Conservation (phyloP, 2,329 filamentous ascomycete species). For the Plenodomus lindquistii region DNA sequence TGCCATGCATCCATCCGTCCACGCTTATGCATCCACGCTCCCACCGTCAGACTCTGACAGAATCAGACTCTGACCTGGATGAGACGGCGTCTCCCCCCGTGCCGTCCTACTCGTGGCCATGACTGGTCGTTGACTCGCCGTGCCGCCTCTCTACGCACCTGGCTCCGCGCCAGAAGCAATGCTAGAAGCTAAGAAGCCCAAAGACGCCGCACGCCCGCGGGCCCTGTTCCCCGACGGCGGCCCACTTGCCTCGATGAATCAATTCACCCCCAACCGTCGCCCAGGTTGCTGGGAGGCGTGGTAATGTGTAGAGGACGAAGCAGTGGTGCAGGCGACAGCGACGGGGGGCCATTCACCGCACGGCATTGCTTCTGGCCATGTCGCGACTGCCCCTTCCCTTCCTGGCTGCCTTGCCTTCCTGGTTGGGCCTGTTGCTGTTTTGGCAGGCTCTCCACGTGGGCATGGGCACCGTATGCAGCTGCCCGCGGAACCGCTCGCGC, state of each 20-base stretch:
- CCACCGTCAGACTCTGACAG: no score
- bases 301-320: neutral
- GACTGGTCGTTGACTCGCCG: conserved; percentile 18
- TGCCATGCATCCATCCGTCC: no score
- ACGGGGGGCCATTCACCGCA: conserved; percentile 14
- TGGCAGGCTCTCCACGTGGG: conserved; percentile 29
- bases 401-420: conserved; percentile 1
- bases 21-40: no score
- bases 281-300: conserved; percentile 35
- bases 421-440: conserved; percentile 3
- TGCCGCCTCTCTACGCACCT: conserved; percentile 20
- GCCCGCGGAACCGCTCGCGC: conserved; percentile 6
- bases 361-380: conserved; percentile 12
- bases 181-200: conserved; percentile 14
- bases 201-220: neutral
- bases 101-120: neutral
- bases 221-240: conserved; percentile 33
- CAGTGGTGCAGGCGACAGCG: conserved; percentile 10
- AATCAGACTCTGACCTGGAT: no score
- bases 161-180: conserved; percentile 35
- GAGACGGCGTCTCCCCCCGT: no score
- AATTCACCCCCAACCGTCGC: conserved; percentile 27
- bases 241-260: conserved; percentile 28
- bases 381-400: conserved; percentile 8
- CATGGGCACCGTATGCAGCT: neutral